These are phyloP conservation scores for Xylariaceae sp. DNA, from an alignment of 2,329 filamentous ascomycete genomes.

Conservation along the genomic window DNA sequence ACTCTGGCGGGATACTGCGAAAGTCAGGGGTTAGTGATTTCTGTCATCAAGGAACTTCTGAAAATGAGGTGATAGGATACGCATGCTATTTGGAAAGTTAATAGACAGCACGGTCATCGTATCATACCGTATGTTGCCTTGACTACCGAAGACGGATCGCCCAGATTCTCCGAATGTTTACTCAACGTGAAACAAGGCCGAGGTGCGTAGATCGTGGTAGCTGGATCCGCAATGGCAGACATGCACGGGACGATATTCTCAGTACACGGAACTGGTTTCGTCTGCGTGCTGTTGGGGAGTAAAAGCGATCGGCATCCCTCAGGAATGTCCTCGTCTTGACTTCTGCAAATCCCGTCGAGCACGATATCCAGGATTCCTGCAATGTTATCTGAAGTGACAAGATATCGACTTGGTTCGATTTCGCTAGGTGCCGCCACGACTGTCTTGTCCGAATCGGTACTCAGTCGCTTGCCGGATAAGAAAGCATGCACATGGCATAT, in stretches of 20 bases:
- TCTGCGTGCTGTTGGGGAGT: conserved; percentile 16
- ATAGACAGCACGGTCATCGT: neutral
- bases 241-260: conserved; percentile 24
- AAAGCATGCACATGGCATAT: conserved; percentile 26
- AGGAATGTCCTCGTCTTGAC: conserved; percentile 15
- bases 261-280: conserved; percentile 19
- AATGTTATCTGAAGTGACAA: conserved; percentile 29
- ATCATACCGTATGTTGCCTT: conserved; percentile 24
- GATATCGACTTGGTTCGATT: conserved; percentile 19
- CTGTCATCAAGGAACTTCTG: too few relatives aligned
- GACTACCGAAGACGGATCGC: neutral
- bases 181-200: conserved; percentile 26
- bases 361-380: conserved; percentile 31
- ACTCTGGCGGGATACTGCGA: conserved; percentile 30
- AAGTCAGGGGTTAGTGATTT: neutral
- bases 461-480: conserved; percentile 23
- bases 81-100: too few relatives aligned
- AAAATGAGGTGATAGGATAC: too few relatives aligned
- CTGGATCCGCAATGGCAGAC: conserved; percentile 26
- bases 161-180: conserved; percentile 2
- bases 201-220: conserved; percentile 30
- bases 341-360: conserved; percentile 22
- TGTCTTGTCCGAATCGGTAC: conserved; percentile 4
- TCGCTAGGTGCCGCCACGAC: conserved; percentile 1
- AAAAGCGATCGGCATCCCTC: conserved; percentile 23